Evolutionary conservation across 1,284 basidiomycete species (phyloP), one percentile per base, ranked within the genome.

Genomic region (Wolfiporia cocos): DNA sequence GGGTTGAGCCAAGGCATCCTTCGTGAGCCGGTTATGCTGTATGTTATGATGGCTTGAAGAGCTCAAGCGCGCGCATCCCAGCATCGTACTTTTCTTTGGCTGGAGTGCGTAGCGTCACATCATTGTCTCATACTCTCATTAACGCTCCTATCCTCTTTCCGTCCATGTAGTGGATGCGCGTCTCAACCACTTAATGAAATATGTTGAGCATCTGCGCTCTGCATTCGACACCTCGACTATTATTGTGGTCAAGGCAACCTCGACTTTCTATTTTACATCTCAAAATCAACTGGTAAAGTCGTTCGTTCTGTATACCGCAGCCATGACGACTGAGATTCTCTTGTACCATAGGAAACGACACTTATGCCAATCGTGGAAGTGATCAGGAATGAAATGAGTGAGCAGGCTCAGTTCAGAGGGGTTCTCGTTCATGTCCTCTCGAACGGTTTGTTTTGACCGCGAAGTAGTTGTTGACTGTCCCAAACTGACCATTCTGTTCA

Each of bases 371-470:
- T 46, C 15, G 44, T 46, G 11, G 37, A 49, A n/a, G 31, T 38
- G 5, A 37, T 49, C 17, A 24, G 37, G 24, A 24, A 2, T 10
- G 44, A 46, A 24, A 34, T 30, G 28, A 31, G 15, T 19, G 19
- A 17, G 9, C 15, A n/a, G 17, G 30, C 21, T 17, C 35, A 24
- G 30, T 42, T 39, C 28, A 43, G 47, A 9, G 47, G 47, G 0
- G 37, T 35, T 18, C 41, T 49, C 11, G 44, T 49, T 5, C 47
- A 49, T 24, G 36, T 47, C 5, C 36, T 49, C 20, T 49, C 44
- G 17, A 49, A 49, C 10, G 44, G 48, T 49, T 11, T n/a, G 44
- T 43, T 17, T 17, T 11, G 19, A n/a, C 31, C n/a, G n/a, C n/a
- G n/a, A n/a, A n/a, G n/a, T n/a, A n/a, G 20, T 22, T n/a, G 5